A percentile compares a stretch with the other conserved stretches of the same genome.
phyloP scores from a whole-genome alignment of 257 asterid genomes.

The Solanum sejunctum region DNA sequence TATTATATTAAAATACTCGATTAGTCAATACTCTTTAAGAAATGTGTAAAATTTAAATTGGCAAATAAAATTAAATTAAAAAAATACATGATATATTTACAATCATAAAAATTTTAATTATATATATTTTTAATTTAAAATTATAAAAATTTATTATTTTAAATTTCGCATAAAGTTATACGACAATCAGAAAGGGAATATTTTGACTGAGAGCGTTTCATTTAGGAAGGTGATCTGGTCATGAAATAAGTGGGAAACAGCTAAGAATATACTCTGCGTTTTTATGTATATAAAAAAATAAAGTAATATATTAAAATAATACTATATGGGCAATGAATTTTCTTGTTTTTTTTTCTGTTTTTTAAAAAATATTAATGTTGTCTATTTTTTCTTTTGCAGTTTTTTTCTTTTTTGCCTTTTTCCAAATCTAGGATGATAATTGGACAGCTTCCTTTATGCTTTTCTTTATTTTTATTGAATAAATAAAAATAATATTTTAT shows the following conservation, averaged over 20 bases:
- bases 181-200: neutral
- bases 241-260: slow-evolving; percentile 1
- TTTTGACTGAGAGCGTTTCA: neutral
- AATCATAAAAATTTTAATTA: neutral
- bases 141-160: too few species aligned
- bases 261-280: neutral
- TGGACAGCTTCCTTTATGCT: neutral
- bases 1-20: neutral
- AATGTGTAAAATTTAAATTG: neutral
- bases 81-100: neutral
- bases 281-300: neutral
- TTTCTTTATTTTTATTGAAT: neutral
- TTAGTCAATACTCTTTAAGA: neutral
- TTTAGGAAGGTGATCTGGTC: neutral
- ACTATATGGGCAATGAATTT: too few species aligned
- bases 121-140: neutral
- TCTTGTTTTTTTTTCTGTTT: neutral
- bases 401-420: neutral
- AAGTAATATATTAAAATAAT: neutral
- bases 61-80: neutral
- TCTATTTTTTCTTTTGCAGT: neutral
- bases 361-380: neutral
- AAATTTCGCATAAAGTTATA: too few species aligned
- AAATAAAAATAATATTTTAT: neutral
- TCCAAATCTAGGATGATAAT: neutral